A percentile compares a stretch with the other conserved stretches of the same genome.
phyloP scores from a whole-genome alignment of 2,329 filamentous ascomycete genomes.

The Colletotrichum truncatum region DNA sequence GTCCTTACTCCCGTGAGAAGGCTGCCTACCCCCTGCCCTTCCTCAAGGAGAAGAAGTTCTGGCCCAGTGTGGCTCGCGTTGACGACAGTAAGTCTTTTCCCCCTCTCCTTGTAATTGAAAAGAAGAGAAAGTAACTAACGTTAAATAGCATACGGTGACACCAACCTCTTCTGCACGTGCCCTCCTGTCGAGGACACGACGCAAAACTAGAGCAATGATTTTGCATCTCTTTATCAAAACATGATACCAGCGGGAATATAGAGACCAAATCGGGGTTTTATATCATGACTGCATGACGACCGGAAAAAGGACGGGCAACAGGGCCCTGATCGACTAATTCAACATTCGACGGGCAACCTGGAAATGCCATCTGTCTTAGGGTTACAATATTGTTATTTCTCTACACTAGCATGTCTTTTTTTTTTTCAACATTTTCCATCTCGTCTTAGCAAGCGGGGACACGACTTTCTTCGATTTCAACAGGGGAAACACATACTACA shows the following conservation, averaged over 20 bases:
- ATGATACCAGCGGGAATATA: constrained; percentile 11
- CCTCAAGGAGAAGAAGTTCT: constrained; percentile 96
- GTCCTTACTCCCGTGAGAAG: constrained; percentile 82
- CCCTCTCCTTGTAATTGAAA: not conserved
- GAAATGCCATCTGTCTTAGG: not conserved
- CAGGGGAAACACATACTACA: constrained; percentile 1
- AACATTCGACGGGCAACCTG: constrained; percentile 20
- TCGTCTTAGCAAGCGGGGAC: constrained; percentile 19
- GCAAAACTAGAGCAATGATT: constrained; percentile 33
- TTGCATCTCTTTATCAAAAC: constrained; percentile 11
- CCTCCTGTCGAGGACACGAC: constrained; percentile 79
- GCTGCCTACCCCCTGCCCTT: constrained; percentile 88
- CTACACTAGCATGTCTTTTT: not conserved
- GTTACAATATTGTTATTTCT: not conserved
- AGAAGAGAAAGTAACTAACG: constrained; percentile 25
- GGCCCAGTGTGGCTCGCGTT: constrained; percentile 86
- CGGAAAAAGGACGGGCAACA: not conserved
- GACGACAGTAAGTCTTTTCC: constrained; percentile 78
- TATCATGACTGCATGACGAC: constrained; percentile 12
- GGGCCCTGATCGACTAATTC: not conserved
- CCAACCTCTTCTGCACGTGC: constrained; percentile 95
- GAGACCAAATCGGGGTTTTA: not conserved
- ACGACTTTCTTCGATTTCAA: constrained; percentile 22
- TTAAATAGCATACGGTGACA: constrained; percentile 81
- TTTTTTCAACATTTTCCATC: constrained; percentile 20